These are phyloP conservation scores for Secale cereale DNA, from an alignment of 176 grass and related monocot genomes.

Conservation along the genomic window DNA sequence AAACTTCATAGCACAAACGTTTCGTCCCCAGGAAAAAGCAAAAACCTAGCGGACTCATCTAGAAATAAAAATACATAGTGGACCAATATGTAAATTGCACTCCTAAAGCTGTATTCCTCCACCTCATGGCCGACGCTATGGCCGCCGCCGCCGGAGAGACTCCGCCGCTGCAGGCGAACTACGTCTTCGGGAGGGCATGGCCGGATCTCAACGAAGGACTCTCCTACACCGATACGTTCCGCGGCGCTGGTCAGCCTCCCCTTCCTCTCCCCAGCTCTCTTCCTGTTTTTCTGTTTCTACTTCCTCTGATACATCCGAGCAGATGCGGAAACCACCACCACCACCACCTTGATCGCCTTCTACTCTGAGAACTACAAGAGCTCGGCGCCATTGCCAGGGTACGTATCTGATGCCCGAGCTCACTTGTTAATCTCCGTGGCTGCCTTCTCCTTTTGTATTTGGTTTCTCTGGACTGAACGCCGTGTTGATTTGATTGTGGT, in stretches of 20 bases:
- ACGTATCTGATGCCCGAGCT: background rate
- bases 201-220: slow-evolving; percentile 80
- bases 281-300: background rate
- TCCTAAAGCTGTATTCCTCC: background rate
- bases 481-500: slow-evolving; percentile 24
- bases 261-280: background rate
- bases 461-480: slow-evolving; percentile 5
- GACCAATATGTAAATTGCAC: background rate
- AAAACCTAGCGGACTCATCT: background rate
- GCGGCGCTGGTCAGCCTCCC: slow-evolving; percentile 37
- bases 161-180: slow-evolving; percentile 12
- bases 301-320: slow-evolving; percentile 12
- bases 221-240: slow-evolving; percentile 67
- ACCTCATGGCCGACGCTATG: slow-evolving; percentile 7
- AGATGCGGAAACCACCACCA: slow-evolving; percentile 12
- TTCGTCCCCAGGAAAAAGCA: background rate
- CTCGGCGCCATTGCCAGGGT: slow-evolving; percentile 78
- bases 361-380: slow-evolving; percentile 73
- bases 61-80: background rate
- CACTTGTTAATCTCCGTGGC: background rate
- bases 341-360: slow-evolving; percentile 59
- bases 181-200: slow-evolving; percentile 73
- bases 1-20: background rate
- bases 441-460: background rate
- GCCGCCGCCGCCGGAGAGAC: slow-evolving; percentile 18